A percentile compares a stretch with the other conserved stretches of the same genome.
These are phyloP conservation scores for Ascosphaera pollenicola DNA, from an alignment of 2,329 filamentous ascomycete species.

Conservation along the genomic window DNA sequence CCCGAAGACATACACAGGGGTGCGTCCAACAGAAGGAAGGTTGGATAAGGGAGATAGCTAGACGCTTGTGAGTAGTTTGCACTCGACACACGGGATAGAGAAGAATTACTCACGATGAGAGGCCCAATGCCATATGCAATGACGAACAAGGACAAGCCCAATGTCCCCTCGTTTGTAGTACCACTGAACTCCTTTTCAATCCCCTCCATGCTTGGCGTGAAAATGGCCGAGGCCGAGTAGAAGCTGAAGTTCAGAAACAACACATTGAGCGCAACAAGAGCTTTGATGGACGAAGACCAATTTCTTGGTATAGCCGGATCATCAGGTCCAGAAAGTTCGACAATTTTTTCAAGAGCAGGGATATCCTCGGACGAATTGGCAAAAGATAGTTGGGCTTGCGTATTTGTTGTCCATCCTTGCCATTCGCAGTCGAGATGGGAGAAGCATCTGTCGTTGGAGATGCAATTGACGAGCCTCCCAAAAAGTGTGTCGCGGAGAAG, in stretches of 20 bases:
- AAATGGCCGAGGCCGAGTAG: conserved; percentile 17
- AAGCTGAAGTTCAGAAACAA: conserved; percentile 5
- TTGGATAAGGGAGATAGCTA: conserved; percentile 3
- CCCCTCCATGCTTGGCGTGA: conserved; percentile 24
- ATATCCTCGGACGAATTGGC: not conserved
- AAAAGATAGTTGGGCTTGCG: no score
- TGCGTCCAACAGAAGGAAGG: conserved; percentile 4
- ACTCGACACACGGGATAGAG: not conserved
- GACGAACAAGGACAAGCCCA: conserved; percentile 41
- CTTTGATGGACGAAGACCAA: conserved; percentile 28
- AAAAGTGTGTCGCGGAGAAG: not conserved
- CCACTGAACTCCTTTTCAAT: conserved; percentile 33
- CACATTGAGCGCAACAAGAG: not conserved
- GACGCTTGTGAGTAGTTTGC: not conserved
- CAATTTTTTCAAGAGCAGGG: not conserved
- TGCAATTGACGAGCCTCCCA: not conserved
- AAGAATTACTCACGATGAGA: conserved; percentile 3
- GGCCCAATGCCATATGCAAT: conserved; percentile 23
- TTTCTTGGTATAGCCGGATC: conserved; percentile 75
- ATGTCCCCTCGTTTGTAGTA: conserved; percentile 27
- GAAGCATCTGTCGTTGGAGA: not conserved
- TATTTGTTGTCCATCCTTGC: not conserved
- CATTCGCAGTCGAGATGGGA: not conserved
- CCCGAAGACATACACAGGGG: conserved; percentile 4
- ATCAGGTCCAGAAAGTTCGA: conserved; percentile 31